A percentile compares a stretch with the other conserved stretches of the same genome.
These are phyloP conservation scores for Sclerotinia trifoliorum DNA, from an alignment of 2,329 filamentous ascomycete genomes.

Conservation along the genomic window DNA sequence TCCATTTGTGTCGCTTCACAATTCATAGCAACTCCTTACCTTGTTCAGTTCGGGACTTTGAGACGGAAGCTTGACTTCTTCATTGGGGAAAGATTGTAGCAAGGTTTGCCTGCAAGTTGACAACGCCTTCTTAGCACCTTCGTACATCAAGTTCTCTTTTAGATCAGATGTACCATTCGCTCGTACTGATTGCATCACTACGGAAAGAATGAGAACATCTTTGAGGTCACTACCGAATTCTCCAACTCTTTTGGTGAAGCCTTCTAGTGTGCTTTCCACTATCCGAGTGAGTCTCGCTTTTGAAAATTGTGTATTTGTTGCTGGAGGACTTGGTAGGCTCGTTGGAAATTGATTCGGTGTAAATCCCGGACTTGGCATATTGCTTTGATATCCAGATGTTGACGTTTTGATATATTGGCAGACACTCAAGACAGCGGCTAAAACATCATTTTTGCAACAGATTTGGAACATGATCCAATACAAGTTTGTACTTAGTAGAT, in stretches of 20 bases:
- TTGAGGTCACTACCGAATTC: constrained; percentile 27
- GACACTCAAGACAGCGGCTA: constrained; percentile 25
- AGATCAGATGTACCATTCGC: constrained; percentile 12
- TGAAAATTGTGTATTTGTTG: constrained; percentile 23
- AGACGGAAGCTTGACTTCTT: constrained; percentile 11
- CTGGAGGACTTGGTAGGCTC: constrained; percentile 12
- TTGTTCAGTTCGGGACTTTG: background rate
- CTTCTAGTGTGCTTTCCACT: constrained; percentile 25
- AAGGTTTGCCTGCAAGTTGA: constrained; percentile 23
- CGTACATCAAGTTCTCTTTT: constrained; percentile 26
- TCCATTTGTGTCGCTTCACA: background rate
- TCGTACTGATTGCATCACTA: constrained; percentile 25
- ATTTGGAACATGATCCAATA: constrained; percentile 28
- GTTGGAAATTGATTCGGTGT: background rate
- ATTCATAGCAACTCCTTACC: background rate
- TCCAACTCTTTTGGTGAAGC: constrained; percentile 24
- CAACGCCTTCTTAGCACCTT: constrained; percentile 25
- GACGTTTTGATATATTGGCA: constrained; percentile 18
- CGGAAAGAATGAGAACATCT: constrained; percentile 26
- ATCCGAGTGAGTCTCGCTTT: constrained; percentile 26
- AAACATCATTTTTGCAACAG: constrained; percentile 27
- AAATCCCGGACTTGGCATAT: constrained; percentile 7
- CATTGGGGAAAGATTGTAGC: constrained; percentile 7
- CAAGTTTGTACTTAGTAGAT: constrained; percentile 13
- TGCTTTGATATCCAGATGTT: constrained; percentile 1